Conservation (phyloP, 2,329 filamentous ascomycete species). For the Arthroderma sp. region DNA sequence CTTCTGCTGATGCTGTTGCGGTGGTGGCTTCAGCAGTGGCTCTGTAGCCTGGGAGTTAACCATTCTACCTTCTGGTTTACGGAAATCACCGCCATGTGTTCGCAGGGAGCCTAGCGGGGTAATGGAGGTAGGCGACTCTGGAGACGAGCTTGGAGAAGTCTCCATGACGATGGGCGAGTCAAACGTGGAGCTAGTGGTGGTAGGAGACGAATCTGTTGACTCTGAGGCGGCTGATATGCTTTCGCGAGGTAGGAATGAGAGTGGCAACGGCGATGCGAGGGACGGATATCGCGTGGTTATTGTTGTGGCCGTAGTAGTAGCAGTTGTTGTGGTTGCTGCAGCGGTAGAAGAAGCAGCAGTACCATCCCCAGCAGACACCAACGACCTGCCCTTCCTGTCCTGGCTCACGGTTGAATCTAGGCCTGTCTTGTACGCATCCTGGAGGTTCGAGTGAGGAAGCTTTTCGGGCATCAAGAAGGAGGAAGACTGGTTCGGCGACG, state of each 20-base stretch:
- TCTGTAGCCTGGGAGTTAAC: neutral
- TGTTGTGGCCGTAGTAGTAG: neutral
- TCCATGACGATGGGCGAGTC: conserved; percentile 86
- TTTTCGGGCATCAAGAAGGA: conserved; percentile 2
- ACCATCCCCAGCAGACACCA: neutral
- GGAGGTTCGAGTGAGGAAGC: neutral
- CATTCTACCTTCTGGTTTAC: neutral
- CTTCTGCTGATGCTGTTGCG: neutral
- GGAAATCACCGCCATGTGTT: neutral
- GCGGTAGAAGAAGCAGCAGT: neutral
- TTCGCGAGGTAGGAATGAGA: conserved; percentile 30
- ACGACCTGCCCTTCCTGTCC: conserved; percentile 2
- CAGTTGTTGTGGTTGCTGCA: neutral
- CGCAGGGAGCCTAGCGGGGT: conserved; percentile 40
- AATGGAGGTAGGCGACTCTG: conserved; percentile 72
- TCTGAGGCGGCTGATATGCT: conserved; percentile 47
- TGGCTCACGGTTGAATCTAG: neutral
- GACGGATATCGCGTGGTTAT: neutral
- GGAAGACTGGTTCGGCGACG: neutral
- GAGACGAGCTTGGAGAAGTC: conserved; percentile 80
- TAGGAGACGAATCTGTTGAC: conserved; percentile 88
- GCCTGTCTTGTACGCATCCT: neutral
- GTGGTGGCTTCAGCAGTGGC: neutral
- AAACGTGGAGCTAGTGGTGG: conserved; percentile 82
- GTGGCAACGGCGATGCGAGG: conserved; percentile 1